These are phyloP conservation scores for Lavandula angustifolia DNA, from an alignment of 257 asterid species.

Conservation along the genomic window DNA sequence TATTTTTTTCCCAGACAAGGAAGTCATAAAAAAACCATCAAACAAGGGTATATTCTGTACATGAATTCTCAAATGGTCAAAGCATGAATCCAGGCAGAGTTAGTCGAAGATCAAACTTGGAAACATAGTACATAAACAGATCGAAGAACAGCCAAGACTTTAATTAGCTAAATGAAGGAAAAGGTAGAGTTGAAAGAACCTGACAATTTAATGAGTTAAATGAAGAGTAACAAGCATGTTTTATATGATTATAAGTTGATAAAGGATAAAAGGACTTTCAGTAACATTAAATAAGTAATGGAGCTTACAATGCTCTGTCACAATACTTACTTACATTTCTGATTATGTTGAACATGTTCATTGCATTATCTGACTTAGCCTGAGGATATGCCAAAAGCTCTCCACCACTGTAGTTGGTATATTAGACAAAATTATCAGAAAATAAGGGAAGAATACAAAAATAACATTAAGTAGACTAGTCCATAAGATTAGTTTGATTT, in stretches of 20 bases:
- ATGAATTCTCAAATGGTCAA: not conserved
- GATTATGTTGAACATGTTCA: constrained; percentile 38
- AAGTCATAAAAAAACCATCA: constrained; percentile 11
- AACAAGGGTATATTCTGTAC: not conserved
- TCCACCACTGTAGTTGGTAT: constrained; percentile 18
- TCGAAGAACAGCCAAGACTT: not conserved
- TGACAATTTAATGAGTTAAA: not conserved
- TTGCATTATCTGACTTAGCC: constrained; percentile 13
- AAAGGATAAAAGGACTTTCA: constrained; percentile 1
- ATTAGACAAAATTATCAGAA: not conserved
- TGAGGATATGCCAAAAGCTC: not conserved
- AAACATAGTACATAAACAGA: not conserved
- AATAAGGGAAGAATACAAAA: not conserved
- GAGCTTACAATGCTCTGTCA: not conserved
- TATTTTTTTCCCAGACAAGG: constrained; percentile 53
- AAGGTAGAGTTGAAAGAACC: not conserved
- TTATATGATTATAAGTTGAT: not conserved
- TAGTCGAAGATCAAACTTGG: not conserved
- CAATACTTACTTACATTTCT: constrained; percentile 65
- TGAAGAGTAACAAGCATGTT: not conserved
- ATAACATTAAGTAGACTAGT: not conserved
- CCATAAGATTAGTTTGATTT: not conserved
- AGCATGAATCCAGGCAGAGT: not conserved
- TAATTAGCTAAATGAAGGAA: constrained; percentile 14
- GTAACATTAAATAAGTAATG: not conserved